A percentile compares a stretch with the other conserved stretches of the same genome.
Conservation (phyloP, 441 rosid species). For the Melastoma candidum region DNA sequence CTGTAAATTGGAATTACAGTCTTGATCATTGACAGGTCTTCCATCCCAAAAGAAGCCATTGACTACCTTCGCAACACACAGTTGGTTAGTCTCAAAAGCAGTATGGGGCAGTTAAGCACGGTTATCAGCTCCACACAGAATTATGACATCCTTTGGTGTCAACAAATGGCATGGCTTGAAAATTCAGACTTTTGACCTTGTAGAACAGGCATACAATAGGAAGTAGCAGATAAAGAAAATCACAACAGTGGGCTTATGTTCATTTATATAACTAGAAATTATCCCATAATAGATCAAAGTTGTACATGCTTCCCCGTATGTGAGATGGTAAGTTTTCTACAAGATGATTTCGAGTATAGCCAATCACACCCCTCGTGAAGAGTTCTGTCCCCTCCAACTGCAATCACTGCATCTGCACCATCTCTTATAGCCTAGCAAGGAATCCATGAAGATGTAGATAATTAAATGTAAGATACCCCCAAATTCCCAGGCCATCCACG, state of each 20-base stretch:
- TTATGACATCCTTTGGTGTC: too few species aligned
- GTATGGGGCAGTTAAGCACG: not conserved
- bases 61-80: constrained; percentile 51
- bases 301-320: too few species aligned
- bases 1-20: constrained; percentile 46
- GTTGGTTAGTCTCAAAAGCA: not conserved
- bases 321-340: too few species aligned
- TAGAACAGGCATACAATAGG: too few species aligned
- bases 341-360: too few species aligned
- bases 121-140: too few species aligned
- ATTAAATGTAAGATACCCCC: not conserved
- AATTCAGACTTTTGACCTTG: too few species aligned
- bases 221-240: too few species aligned
- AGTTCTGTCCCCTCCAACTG: constrained; percentile 99
- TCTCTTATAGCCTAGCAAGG: constrained; percentile 67
- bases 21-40: constrained; percentile 43
- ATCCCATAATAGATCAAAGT: too few species aligned
- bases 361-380: constrained; percentile 64
- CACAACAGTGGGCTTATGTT: too few species aligned
- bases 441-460: not conserved
- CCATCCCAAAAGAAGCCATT: constrained; percentile 97
- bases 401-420: constrained; percentile 95
- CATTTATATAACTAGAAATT: too few species aligned
- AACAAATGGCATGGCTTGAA: too few species aligned
- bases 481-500: not conserved